Percentiles rank a stretch among this genome's conserved stretches.
Conservation (phyloP, 257 asterid species). For the Cruciata laevipes region DNA sequence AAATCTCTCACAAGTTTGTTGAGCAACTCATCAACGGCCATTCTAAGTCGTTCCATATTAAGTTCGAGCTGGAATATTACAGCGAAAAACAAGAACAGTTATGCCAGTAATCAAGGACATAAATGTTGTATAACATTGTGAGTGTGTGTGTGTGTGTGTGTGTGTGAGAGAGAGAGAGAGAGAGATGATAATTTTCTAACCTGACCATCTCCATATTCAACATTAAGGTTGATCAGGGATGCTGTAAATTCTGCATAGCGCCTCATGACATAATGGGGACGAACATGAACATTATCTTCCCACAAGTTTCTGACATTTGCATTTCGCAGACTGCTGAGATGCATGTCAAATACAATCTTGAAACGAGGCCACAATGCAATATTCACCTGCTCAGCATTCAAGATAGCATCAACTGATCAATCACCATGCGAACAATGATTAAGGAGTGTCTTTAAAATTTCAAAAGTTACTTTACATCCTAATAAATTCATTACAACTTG, state of each 20-base stretch:
- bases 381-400: slow-evolving; percentile 58
- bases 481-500: not conserved
- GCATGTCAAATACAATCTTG: slow-evolving; percentile 99
- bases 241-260: slow-evolving; percentile 98
- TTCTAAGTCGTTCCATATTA: slow-evolving; percentile 89
- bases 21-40: slow-evolving; percentile 92
- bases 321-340: slow-evolving; percentile 81
- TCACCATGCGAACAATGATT: not conserved
- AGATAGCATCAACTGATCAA: not conserved
- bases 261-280: slow-evolving; percentile 97
- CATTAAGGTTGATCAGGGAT: slow-evolving; percentile 85
- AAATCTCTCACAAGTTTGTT: slow-evolving; percentile 80
- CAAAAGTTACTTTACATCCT: not conserved
- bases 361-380: slow-evolving; percentile 97
- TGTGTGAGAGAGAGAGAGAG: slow-evolving; percentile 4
- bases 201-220: slow-evolving; percentile 97
- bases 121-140: too few species aligned
- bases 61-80: slow-evolving; percentile 65
- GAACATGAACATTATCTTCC: slow-evolving; percentile 99
- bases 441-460: slow-evolving; percentile 3
- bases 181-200: slow-evolving; percentile 29
- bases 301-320: slow-evolving; percentile 77
- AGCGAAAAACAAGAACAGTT: not conserved
- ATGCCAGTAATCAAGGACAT: slow-evolving; percentile 17
- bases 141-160: too few species aligned